Evolutionary conservation across 1,284 basidiomycete genomes (phyloP).

Genomic region (Clitocybe nebularis): DNA sequence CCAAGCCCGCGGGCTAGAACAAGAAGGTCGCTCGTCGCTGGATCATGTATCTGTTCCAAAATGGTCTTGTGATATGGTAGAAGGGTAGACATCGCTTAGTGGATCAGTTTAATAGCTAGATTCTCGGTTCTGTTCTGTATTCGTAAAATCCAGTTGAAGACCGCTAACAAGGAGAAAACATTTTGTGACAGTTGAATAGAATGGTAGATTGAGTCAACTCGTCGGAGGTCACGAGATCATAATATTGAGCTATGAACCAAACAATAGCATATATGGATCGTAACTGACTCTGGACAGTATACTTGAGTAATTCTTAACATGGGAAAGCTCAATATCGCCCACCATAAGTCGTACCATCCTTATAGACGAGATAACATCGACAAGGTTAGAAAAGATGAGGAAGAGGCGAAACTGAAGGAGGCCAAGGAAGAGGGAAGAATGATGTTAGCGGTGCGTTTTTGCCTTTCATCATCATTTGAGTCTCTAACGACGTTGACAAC

Average conservation of each 20-base stretch:
- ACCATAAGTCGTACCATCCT: conserved; percentile 88
- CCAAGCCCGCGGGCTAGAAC: conserved; percentile 87
- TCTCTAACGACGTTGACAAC: conserved; percentile 16
- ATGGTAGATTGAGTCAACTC: no score
- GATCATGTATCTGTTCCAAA: conserved; percentile 68
- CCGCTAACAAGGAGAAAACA: no score
- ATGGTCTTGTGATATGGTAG: conserved; percentile 66
- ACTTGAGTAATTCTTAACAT: no score
- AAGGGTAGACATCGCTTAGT: conserved; percentile 52
- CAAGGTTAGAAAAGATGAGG: conserved; percentile 74
- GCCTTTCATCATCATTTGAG: conserved; percentile 6
- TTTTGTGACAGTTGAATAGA: no score
- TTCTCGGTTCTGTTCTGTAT: no score
- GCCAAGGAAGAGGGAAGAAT: conserved; percentile 66
- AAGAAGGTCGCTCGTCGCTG: conserved; percentile 77
- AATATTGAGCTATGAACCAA: no score
- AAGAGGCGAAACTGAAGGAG: conserved; percentile 65
- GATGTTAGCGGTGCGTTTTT: conserved; percentile 56
- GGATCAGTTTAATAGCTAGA: no score
- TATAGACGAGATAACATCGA: conserved; percentile 84
- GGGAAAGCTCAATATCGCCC: conserved; percentile 83
- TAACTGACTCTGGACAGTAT: no score
- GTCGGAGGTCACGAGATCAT: no score
- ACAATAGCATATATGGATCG: no score
- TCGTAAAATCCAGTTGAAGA: no score